Base-by-base conservation (phyloP, 1,139 yeast species). In the Scheffersomyces insectosa region DNA sequence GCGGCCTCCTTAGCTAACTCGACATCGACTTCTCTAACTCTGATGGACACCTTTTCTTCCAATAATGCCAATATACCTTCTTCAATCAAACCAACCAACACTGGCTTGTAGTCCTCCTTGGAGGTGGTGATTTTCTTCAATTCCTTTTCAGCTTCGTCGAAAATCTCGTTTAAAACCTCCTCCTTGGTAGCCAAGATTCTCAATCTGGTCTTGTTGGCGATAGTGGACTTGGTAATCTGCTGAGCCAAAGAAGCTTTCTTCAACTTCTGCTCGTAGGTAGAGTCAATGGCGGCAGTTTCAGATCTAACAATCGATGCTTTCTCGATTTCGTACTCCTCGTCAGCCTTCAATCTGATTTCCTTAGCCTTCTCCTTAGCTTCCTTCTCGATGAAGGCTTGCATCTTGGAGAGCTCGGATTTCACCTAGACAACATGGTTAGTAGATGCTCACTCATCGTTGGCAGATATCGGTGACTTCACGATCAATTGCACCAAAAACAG, bases 281-380 rank as follows among this genome's bases (percentile, higher is more conserved):
- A 72, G 65, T 95, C 99, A 54, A 95, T 89, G 42, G 93, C 83
- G 38, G 95, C 85, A 44, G 88, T 87, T 72, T 93, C 99, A 11
- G 90, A 79, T 60, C 98, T 86, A 42, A 95, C 98, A 59, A 93
- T 83, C 43, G 89, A 83, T 16, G 97, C 95, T 76, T 93, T 95
- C 68, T 93, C 99, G 60, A 93, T 90, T 69, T 95, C 98, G 66
- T 93, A 95, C 70, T 95, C 99, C 70, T 95, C 99, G 65, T 95
- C 96, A 35, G 98, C 97, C 77, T 93, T 95, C 62, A 93, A 78
- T 66, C 79, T 85, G 62, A 95, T 90, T 69, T 95, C 99, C 69
- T 88, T 88, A 52, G 99, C 97, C 76, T 95, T 95, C 70, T 95
- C 99, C 60, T 91, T 95, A 32, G 99, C 99, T 75, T 95, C 99